phyloP scores from a whole-genome alignment of 2,329 filamentous ascomycete species.

The Trichophyton verrucosum region DNA sequence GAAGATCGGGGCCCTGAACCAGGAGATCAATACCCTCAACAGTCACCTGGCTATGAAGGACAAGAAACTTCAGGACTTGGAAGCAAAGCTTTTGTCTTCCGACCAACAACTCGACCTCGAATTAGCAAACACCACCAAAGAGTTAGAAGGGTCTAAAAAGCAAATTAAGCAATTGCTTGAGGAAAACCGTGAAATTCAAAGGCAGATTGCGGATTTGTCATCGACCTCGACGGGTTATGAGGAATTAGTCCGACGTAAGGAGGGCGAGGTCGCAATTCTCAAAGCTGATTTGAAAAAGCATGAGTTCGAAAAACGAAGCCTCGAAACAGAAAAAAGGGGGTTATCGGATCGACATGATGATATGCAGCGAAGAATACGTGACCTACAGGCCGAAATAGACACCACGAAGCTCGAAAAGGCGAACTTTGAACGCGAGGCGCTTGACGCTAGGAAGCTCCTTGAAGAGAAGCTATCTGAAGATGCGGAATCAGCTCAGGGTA shows the following conservation, averaged over 20 bases:
- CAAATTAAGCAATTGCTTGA: slow-evolving; percentile 64
- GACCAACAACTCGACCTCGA: slow-evolving; percentile 87
- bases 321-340: slow-evolving; percentile 65
- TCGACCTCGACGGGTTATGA: slow-evolving; percentile 91
- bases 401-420: slow-evolving; percentile 73
- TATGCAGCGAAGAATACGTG: slow-evolving; percentile 60
- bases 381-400: slow-evolving; percentile 77
- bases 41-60: slow-evolving; percentile 85
- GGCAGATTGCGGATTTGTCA: slow-evolving; percentile 76
- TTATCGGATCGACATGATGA: slow-evolving; percentile 67
- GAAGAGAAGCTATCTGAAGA: slow-evolving; percentile 85
- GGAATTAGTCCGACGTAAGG: slow-evolving; percentile 82
- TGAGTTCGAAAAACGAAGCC: slow-evolving; percentile 63
- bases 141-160: slow-evolving; percentile 59
- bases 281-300: slow-evolving; percentile 73
- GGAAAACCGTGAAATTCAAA: slow-evolving; percentile 71
- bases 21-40: slow-evolving; percentile 81
- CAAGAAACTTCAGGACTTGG: slow-evolving; percentile 75
- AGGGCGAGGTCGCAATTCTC: slow-evolving; percentile 78
- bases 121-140: slow-evolving; percentile 62
- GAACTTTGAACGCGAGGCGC: slow-evolving; percentile 76
- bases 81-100: slow-evolving; percentile 66
- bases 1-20: slow-evolving; percentile 62
- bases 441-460: slow-evolving; percentile 74
- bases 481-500: slow-evolving; percentile 67